A percentile compares a stretch with the other conserved stretches of the same genome.
phyloP scores from a whole-genome alignment of 116 monocot species.

The Zostera marina region DNA sequence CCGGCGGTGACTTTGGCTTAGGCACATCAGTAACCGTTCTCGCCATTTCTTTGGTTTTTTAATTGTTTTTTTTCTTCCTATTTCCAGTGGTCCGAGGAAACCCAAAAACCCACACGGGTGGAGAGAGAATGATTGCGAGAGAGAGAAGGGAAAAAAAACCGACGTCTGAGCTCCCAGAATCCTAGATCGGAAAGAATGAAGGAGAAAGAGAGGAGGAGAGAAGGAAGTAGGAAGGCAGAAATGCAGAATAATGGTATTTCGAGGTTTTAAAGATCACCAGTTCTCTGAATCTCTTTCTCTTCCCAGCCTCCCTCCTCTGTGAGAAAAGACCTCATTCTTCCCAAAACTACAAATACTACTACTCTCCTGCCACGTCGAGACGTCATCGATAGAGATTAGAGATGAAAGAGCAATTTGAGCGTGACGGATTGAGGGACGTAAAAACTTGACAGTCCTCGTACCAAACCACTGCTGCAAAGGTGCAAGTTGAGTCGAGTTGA shows the following conservation, averaged over 20 bases:
- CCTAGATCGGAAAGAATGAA: not conserved
- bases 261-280: not conserved
- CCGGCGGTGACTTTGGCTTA: slow-evolving; percentile 70
- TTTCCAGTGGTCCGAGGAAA: not conserved
- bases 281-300: not conserved
- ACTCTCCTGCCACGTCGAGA: not conserved
- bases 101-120: not conserved
- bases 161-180: not conserved
- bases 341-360: not conserved
- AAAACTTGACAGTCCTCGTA: not conserved
- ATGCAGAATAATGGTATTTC: not conserved
- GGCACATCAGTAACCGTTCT: slow-evolving; percentile 7
- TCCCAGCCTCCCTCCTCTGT: not conserved
- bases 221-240: too few relatives aligned
- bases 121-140: not conserved
- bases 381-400: not conserved
- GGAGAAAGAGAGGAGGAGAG: not conserved
- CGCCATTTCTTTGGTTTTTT: not conserved
- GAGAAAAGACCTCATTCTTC: slow-evolving; percentile 5
- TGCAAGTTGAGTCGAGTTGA: not conserved
- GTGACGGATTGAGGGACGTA: not conserved
- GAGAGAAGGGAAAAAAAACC: not conserved
- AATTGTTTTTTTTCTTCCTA: not conserved
- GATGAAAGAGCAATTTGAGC: not conserved
- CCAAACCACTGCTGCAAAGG: not conserved